Conservation (phyloP, 2,329 filamentous ascomycete species). For the Fusarium sp. region DNA sequence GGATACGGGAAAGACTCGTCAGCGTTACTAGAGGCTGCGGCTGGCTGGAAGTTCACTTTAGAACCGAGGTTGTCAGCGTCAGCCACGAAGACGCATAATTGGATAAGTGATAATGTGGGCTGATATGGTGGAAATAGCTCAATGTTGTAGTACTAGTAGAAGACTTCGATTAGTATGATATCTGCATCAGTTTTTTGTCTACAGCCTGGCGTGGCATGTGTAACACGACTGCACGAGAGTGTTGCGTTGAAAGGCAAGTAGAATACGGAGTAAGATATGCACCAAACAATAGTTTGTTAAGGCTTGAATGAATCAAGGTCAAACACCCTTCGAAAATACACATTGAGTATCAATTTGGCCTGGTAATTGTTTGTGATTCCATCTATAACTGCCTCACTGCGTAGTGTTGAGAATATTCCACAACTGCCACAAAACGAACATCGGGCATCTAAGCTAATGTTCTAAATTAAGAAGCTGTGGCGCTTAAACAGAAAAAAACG, state of each 20-base stretch:
- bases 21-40: conserved; percentile 34
- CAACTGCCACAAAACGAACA: conserved; percentile 15
- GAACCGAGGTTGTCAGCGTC: conserved; percentile 9
- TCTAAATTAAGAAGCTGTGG: conserved; percentile 44
- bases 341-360: background rate
- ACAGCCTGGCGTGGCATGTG: conserved; percentile 2
- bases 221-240: conserved; percentile 10
- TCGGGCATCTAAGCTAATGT: conserved; percentile 13
- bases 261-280: background rate
- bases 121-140: background rate
- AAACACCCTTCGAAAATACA: background rate
- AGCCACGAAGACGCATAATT: conserved; percentile 26
- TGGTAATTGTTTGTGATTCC: background rate
- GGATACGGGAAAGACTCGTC: conserved; percentile 40
- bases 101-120: conserved; percentile 6
- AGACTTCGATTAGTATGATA: background rate
- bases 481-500: conserved; percentile 11
- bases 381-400: background rate
- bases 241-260: background rate
- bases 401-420: background rate
- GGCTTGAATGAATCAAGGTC: background rate
- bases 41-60: conserved; percentile 2
- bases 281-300: no score
- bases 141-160: background rate
- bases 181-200: background rate